Evolutionary conservation across 768 basidiomycete species (phyloP).

Genomic region (Boletus rubescentipes): DNA sequence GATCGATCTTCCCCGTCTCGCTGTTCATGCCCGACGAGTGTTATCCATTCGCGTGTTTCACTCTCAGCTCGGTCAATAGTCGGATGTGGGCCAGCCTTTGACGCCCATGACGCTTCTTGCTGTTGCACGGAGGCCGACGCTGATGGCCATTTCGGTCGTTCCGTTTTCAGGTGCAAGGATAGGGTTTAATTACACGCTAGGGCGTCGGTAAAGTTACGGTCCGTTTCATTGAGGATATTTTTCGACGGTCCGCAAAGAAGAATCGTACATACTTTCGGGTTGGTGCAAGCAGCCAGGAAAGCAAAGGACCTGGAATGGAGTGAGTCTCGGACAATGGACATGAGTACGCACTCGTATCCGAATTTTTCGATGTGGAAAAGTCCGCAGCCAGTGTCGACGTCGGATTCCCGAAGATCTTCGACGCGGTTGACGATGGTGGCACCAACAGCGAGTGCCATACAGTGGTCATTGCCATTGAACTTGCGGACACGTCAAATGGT

Average conservation of each 20-base stretch:
- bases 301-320: conserved; percentile 76
- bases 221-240: conserved; percentile 97
- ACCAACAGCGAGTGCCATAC: conserved; percentile 92
- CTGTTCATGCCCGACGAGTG: conserved; percentile 94
- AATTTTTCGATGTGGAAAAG: conserved; percentile 96
- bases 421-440: conserved; percentile 96
- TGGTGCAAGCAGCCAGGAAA: conserved; percentile 88
- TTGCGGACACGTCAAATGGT: conserved; percentile 73
- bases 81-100: conserved; percentile 93
- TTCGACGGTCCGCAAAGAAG: conserved; percentile 97
- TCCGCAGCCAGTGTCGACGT: conserved; percentile 91
- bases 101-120: conserved; percentile 81
- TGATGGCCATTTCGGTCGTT: conserved; percentile 97
- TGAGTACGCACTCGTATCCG: conserved; percentile 74
- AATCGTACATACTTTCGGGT: conserved; percentile 97
- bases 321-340: background rate
- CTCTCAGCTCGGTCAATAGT: conserved; percentile 89
- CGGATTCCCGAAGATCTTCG: conserved; percentile 89
- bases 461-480: conserved; percentile 98
- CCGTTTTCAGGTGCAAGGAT: conserved; percentile 95
- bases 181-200: conserved; percentile 97
- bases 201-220: conserved; percentile 95
- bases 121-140: conserved; percentile 78
- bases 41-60: conserved; percentile 92
- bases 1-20: conserved; percentile 85